These are phyloP conservation scores for Mortierella sp. DNA, from an alignment of 371 early-diverging fungal genomes.

Conservation along the genomic window DNA sequence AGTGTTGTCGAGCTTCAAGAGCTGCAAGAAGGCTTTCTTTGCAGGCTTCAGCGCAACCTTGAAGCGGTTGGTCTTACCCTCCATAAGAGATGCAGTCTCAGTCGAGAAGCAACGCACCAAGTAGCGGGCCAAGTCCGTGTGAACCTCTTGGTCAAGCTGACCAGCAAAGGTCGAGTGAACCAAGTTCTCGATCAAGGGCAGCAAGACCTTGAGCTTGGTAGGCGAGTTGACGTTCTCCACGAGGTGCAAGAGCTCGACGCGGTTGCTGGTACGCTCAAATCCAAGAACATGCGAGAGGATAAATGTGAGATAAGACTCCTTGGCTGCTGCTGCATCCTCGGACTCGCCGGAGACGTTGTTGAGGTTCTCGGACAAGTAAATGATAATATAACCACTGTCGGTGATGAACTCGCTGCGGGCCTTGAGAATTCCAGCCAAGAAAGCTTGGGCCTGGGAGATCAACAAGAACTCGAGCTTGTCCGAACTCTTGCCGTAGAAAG, in stretches of 20 bases:
- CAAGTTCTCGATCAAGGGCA: slow-evolving; percentile 72
- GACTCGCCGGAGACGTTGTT: slow-evolving; percentile 29
- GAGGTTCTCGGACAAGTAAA: slow-evolving; percentile 41
- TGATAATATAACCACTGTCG: slow-evolving; percentile 56
- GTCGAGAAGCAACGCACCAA: slow-evolving; percentile 78
- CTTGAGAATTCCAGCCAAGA: slow-evolving; percentile 45
- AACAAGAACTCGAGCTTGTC: slow-evolving; percentile 54
- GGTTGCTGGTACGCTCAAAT: slow-evolving; percentile 60
- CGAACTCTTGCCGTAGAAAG: slow-evolving; percentile 65
- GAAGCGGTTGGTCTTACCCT: slow-evolving; percentile 58
- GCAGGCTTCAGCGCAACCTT: slow-evolving; percentile 59
- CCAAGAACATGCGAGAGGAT: slow-evolving; percentile 79
- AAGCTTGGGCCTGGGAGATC: slow-evolving; percentile 30
- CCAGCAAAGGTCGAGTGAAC: slow-evolving; percentile 54
- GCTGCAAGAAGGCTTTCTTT: slow-evolving; percentile 67
- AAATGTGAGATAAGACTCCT: slow-evolving; percentile 68
- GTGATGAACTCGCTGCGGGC: slow-evolving; percentile 65
- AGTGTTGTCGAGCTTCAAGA: slow-evolving; percentile 64
- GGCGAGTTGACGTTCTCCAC: slow-evolving; percentile 71
- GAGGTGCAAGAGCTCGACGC: slow-evolving; percentile 69
- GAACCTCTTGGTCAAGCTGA: slow-evolving; percentile 28
- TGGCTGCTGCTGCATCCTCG: slow-evolving; percentile 32
- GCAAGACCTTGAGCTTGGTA: slow-evolving; percentile 73
- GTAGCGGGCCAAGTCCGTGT: slow-evolving; percentile 62
- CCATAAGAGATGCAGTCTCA: slow-evolving; percentile 64